phyloP scores from a whole-genome alignment of 2,329 filamentous ascomycete genomes.

The Chaetomiaceae sp. region DNA sequence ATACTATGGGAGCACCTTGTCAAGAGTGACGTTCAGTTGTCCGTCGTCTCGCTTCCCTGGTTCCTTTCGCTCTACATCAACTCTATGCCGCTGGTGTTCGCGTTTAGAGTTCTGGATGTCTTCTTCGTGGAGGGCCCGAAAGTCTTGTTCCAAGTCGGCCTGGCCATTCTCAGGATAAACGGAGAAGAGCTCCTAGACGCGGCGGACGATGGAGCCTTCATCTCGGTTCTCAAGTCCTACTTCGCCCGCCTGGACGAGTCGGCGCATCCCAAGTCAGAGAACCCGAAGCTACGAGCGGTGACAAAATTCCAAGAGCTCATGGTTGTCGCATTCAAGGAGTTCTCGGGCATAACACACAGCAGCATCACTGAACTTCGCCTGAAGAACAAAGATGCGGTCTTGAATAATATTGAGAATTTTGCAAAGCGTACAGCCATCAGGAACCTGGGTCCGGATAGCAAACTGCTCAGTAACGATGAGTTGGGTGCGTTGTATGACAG shows the following conservation, averaged over 20 bases:
- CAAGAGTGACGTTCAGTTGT: constrained; percentile 93
- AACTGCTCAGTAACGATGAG: constrained; percentile 79
- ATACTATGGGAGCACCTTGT: constrained; percentile 97
- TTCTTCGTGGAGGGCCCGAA: constrained; percentile 98
- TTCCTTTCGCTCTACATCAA: constrained; percentile 98
- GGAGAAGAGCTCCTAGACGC: constrained; percentile 93
- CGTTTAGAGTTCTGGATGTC: constrained; percentile 91
- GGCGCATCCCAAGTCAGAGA: constrained; percentile 91
- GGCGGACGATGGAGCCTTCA: constrained; percentile 91
- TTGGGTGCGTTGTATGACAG: constrained; percentile 87
- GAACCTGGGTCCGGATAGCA: constrained; percentile 93
- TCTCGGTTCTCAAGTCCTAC: constrained; percentile 91
- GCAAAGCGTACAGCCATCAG: constrained; percentile 94
- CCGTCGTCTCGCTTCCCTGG: constrained; percentile 95
- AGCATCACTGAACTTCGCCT: constrained; percentile 84
- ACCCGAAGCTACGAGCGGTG: constrained; percentile 87
- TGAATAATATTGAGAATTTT: constrained; percentile 95
- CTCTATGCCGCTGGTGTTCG: constrained; percentile 97
- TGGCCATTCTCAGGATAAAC: constrained; percentile 96
- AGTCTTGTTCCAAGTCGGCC: constrained; percentile 91
- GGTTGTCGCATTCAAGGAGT: constrained; percentile 99
- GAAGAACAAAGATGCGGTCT: constrained; percentile 89
- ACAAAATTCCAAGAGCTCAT: constrained; percentile 97
- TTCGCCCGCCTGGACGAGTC: constrained; percentile 92
- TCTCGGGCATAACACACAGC: constrained; percentile 88